Evolutionary conservation across 164 flowering plant species (phyloP), one percentile per base, ranked within the genome.

Genomic region (Protea cynaroides): DNA sequence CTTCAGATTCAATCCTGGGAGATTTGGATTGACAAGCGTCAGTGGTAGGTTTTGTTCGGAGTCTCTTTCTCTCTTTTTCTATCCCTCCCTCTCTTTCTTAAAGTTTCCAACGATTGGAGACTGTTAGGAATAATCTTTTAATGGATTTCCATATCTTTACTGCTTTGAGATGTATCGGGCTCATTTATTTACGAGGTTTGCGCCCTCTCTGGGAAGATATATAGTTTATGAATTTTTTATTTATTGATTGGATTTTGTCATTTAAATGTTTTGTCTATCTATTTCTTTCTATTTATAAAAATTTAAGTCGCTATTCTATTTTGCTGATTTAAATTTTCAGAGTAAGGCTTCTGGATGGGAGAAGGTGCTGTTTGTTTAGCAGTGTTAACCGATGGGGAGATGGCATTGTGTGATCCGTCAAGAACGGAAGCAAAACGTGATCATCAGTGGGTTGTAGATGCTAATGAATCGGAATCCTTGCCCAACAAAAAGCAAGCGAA

Each of bases 351-450:
- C 36, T 55, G 59, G 51, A 79, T 82, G 83, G 79, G 62, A 65
- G 83, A 74, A 65, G 34, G 34, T 2, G 34, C 67, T 49, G 81
- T 65, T 65, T 76, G 75, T 56, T n/a, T 73, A 65, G 66, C 44
- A 19, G 73, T 51, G 25, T 38, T 66, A 9, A 62, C 60, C 43
- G 68, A 73, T 25, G 74, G 61, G n/a, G 61, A 4, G n/a, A 62
- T 59, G 70, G 73, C 55, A 10, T 51, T 37, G 2, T 71, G 62
- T 19, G 65, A 59, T 8, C 5, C 54, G 11, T n/a, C 73, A 24
- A 69, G 58, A 47, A 50, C 36, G 25, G 82, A 78, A 57, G 46
- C 64, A 67, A 76, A 81, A 63, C 71, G 75, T 10, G 83, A 66
- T 21, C 66, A 49, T 64, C 44, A 69, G n/a, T 73, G 56, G 52